Evolutionary conservation across 2,329 filamentous ascomycete genomes (phyloP), one percentile per base, ranked within the genome.

Genomic region (Penicillium nordicum): DNA sequence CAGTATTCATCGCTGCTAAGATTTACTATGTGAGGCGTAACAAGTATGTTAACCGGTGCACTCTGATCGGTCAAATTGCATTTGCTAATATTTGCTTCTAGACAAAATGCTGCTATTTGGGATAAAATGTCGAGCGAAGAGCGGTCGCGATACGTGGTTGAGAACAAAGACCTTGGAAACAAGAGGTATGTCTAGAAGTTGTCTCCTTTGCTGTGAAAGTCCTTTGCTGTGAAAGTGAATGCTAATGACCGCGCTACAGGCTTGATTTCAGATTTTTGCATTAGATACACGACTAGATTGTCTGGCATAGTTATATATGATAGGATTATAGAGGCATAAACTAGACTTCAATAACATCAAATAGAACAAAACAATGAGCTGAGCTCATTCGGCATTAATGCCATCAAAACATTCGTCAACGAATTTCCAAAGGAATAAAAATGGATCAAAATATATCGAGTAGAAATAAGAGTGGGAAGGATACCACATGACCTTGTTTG

Each of bases 1-100:
- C 78, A 0, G 63, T 79, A 0, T 85, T 86, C 45, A 27, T 85
- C 32, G 73, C 70, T 3, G 69, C 72, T 18, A 76, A 75, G 51
- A 57, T 63, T 6, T 78, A 76, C 61, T 78, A 77, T 51, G 63
- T 74, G 6, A 70, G 68, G 66, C 69, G 72, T 25, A 78, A 78
- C 60, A 71, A 71, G 73, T 75, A 69, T 51, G 69, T 62, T 29
- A 2, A 25, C 2, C 6, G 2, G 2, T n/a, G 37, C 4, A 14
- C 10, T 30, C 11, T 41, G 14, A 40, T 30, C 1, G 30, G 14
- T 16, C 4, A 16, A 2, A 7, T 36, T 23, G 5, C 14, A 25
- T 11, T 47, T 47, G 12, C 57, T 64, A 37, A 65, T 18, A 10
- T 38, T n/a, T 21, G 8, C 2, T 6, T 9, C 3, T 30, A 75